Evolutionary conservation across 768 basidiomycete genomes (phyloP).

Genomic region (Mycena capillaripes): DNA sequence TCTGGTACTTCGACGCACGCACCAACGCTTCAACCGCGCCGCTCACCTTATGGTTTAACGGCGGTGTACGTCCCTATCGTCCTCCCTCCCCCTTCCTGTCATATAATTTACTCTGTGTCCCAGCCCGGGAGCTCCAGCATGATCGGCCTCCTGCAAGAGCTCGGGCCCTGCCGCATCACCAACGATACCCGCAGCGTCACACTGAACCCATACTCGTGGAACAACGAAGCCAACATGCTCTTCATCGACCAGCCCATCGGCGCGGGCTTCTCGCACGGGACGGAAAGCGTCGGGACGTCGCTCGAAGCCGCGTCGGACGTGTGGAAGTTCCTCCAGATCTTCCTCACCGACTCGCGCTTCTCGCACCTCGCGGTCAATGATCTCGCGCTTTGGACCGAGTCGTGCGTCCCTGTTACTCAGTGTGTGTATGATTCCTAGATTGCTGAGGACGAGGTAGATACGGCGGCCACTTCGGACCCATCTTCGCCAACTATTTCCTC

Average conservation of each 20-base stretch:
- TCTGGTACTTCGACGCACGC: slow-evolving; percentile 62
- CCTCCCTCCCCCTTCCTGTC: not conserved
- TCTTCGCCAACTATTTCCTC: slow-evolving; percentile 75
- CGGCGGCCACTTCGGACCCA: slow-evolving; percentile 80
- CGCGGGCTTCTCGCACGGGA: slow-evolving; percentile 40
- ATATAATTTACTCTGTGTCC: not conserved
- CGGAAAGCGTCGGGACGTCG: slow-evolving; percentile 63
- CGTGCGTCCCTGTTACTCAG: slow-evolving; percentile 48
- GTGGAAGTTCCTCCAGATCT: slow-evolving; percentile 76
- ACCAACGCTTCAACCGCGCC: slow-evolving; percentile 55
- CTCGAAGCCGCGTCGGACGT: slow-evolving; percentile 67
- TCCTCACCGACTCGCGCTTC: slow-evolving; percentile 68
- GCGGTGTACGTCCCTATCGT: slow-evolving; percentile 47
- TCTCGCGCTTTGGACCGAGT: slow-evolving; percentile 77
- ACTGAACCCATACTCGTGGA: slow-evolving; percentile 41
- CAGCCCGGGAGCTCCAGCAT: slow-evolving; percentile 52
- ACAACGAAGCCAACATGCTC: slow-evolving; percentile 1
- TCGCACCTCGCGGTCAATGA: slow-evolving; percentile 58
- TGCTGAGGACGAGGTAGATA: slow-evolving; percentile 63
- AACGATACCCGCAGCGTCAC: slow-evolving; percentile 49
- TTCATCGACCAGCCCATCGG: slow-evolving; percentile 12
- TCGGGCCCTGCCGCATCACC: slow-evolving; percentile 66
- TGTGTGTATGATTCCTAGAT: not conserved
- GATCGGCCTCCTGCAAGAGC: slow-evolving; percentile 68
- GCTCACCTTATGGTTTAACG: slow-evolving; percentile 59